Evolutionary conservation across 2,329 filamentous ascomycete species (phyloP).

Genomic region (Knufia petricola): DNA sequence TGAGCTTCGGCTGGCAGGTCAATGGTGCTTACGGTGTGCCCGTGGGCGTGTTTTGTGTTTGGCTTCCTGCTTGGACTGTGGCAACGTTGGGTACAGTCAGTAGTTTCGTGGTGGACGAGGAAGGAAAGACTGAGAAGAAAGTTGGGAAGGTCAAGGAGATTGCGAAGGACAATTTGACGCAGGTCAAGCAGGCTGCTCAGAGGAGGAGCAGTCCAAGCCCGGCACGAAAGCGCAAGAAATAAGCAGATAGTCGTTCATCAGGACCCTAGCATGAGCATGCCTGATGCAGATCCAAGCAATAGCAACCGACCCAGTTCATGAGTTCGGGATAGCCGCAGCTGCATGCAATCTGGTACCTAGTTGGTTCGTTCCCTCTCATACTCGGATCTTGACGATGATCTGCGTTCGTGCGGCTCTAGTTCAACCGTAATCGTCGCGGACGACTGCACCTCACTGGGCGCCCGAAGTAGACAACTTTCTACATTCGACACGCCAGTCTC

Average conservation of each 20-base stretch:
- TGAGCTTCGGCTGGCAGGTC: constrained; percentile 79
- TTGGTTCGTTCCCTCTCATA: no score
- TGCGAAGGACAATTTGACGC: background rate
- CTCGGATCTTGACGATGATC: no score
- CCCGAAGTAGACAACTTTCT: background rate
- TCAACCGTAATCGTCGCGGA: no score
- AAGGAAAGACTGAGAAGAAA: background rate
- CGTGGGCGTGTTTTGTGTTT: constrained; percentile 85
- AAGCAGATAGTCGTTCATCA: background rate
- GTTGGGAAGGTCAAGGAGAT: constrained; percentile 1
- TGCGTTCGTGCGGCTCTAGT: no score
- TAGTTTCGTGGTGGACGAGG: constrained; percentile 11
- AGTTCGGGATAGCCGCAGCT: no score
- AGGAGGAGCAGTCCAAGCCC: background rate
- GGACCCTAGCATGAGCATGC: no score
- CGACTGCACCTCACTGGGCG: no score
- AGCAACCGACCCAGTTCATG: no score
- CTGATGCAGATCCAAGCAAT: no score
- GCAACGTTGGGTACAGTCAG: constrained; percentile 30
- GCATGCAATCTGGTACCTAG: no score
- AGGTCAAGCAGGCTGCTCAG: constrained; percentile 3
- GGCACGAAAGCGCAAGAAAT: constrained; percentile 7
- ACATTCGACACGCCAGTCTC: background rate
- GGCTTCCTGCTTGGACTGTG: constrained; percentile 86
- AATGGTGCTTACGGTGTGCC: constrained; percentile 76